Evolutionary conservation across 306 rosid genomes (phyloP).

Genomic region (Vigna unguiculata): DNA sequence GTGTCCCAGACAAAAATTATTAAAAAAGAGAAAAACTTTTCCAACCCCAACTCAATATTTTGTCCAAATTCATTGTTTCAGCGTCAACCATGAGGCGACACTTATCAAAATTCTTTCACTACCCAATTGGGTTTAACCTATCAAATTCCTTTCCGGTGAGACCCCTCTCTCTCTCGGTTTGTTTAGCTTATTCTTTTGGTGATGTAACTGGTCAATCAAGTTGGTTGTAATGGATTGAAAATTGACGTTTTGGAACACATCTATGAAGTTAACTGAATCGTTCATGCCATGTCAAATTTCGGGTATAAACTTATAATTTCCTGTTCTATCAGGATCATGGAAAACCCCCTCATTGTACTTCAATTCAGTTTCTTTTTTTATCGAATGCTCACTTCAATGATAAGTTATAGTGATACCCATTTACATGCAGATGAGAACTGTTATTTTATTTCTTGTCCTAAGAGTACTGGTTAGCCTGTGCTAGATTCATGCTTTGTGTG

Average conservation of each 20-base stretch:
- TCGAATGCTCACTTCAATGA: neutral
- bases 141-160: constrained; percentile 49
- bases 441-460: neutral
- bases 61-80: neutral
- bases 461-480: neutral
- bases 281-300: constrained; percentile 17
- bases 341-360: neutral
- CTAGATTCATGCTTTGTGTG: constrained; percentile 8
- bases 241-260: constrained; percentile 1
- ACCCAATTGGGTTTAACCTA: constrained; percentile 38
- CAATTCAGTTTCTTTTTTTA: neutral
- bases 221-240: neutral
- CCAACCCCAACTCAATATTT: neutral
- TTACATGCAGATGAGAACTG: constrained; percentile 11
- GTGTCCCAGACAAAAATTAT: neutral
- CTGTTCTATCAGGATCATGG: neutral
- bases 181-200: constrained; percentile 7
- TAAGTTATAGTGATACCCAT: neutral
- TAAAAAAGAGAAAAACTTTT: neutral
- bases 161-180: neutral
- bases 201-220: neutral
- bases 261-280: neutral
- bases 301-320: neutral
- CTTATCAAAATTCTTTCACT: constrained; percentile 43
- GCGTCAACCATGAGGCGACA: constrained; percentile 33